Evolutionary conservation across 352 stramenopile genomes (phyloP), one percentile per base, ranked within the genome.

Genomic region (Phytophthora cactorum): DNA sequence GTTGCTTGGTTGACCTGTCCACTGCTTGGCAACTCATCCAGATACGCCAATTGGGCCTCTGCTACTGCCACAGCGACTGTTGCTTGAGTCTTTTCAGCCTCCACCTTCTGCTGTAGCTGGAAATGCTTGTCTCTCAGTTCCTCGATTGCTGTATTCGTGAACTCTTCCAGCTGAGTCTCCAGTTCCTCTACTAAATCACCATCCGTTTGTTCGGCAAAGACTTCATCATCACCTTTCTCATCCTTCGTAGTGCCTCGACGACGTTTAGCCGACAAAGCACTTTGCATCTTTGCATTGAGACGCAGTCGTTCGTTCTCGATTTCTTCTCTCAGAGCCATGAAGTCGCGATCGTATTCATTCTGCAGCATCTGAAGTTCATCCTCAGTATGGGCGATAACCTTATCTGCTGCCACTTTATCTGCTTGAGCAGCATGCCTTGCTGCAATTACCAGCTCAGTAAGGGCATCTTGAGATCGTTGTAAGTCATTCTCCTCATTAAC

Each of bases 281-380:
- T 53, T 58, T 44, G 49, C 53, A 73, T 54, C 52, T 69, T 76
- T 12, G 32, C 41, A 51, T 76, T 50, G 10, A 76, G 52, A 9
- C 68, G 63, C 22, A 61, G 43, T 32, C 53, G 38, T 31, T 72
- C 63, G n/a, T 53, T 70, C 10, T 76, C 38, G 29, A 76, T 62
- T 14, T 66, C 63, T 22, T 17, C 34, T 47, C 54, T 44, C 14
- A 76, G 5, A 29, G 39, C 38, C 28, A 39, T 29, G 28, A 70
- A 66, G 15, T 72, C 57, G 9, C 25, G 57, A 10, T 72, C 52
- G 17, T 66, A 72, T 51, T 72, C 63, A 52, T 22, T 52, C 27
- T 66, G 44, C 1, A 76, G 47, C 17, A 66, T 51, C 17, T 70
- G 57, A 5, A 76, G 68, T 29, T 72, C 44, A 12, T 32, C 25